phyloP scores from a whole-genome alignment of 2,329 filamentous ascomycete genomes.

The Curvularia hawaiiensis region DNA sequence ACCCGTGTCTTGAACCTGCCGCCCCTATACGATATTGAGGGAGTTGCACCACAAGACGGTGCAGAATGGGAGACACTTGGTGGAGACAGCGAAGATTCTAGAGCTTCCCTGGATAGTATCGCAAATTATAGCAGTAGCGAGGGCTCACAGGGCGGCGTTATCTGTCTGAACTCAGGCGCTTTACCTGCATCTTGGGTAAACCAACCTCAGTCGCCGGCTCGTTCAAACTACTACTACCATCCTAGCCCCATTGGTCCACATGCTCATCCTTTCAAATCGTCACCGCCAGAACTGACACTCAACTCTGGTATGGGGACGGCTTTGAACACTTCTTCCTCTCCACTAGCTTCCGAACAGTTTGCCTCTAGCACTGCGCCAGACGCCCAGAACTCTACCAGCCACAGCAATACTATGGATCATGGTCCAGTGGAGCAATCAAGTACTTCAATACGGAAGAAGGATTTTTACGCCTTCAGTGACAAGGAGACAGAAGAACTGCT shows the following conservation, averaged over 20 bases:
- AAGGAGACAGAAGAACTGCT: slow-evolving; percentile 43
- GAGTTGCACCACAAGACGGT: slow-evolving; percentile 22
- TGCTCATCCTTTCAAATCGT: slow-evolving; percentile 36
- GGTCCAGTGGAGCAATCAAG: slow-evolving; percentile 20
- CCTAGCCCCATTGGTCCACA: slow-evolving; percentile 33
- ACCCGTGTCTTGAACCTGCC: neutral
- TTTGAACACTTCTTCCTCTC: slow-evolving; percentile 11
- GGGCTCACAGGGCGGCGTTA: slow-evolving; percentile 27
- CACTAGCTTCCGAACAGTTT: slow-evolving; percentile 18
- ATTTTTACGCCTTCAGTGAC: slow-evolving; percentile 36
- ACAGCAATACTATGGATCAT: neutral
- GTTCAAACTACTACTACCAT: slow-evolving; percentile 34
- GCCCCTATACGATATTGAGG: slow-evolving; percentile 2
- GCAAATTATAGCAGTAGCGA: slow-evolving; percentile 44
- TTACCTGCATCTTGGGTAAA: slow-evolving; percentile 20
- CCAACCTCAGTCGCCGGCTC: slow-evolving; percentile 15
- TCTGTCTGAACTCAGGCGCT: slow-evolving; percentile 19
- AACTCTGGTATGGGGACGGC: slow-evolving; percentile 15
- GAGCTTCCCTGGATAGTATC: slow-evolving; percentile 34
- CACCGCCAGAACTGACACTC: slow-evolving; percentile 30
- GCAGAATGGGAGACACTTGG: slow-evolving; percentile 46
- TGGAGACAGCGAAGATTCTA: slow-evolving; percentile 21
- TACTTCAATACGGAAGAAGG: slow-evolving; percentile 25
- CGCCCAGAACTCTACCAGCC: slow-evolving; percentile 13
- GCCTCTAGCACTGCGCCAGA: slow-evolving; percentile 22